phyloP scores from a whole-genome alignment of 2,329 filamentous ascomycete genomes.

The Claviceps sp. region DNA sequence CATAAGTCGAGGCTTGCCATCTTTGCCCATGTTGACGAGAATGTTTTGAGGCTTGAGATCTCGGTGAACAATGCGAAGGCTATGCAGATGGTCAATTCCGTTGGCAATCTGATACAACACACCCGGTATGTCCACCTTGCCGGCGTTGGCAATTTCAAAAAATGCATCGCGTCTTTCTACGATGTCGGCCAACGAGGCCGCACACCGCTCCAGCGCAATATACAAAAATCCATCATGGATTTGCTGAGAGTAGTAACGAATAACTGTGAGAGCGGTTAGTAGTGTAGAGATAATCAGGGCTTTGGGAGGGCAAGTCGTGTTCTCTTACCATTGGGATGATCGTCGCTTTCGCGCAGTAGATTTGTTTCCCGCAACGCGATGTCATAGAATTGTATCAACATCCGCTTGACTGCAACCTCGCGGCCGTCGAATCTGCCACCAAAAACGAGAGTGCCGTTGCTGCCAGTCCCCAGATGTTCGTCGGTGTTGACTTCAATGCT shows the following conservation, averaged over 20 bases:
- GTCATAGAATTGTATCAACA: constrained; percentile 92
- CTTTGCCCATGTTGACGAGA: constrained; percentile 61
- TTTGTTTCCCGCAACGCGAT: constrained; percentile 90
- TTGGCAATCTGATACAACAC: constrained; percentile 82
- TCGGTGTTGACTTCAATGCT: constrained; percentile 52
- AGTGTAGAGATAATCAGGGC: not conserved
- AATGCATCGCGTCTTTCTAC: constrained; percentile 62
- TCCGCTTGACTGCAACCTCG: constrained; percentile 88
- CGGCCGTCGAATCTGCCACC: constrained; percentile 88
- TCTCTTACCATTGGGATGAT: constrained; percentile 67
- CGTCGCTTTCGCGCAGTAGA: constrained; percentile 80
- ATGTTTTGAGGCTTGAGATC: constrained; percentile 98
- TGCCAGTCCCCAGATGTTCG: constrained; percentile 60
- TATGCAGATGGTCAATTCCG: constrained; percentile 79
- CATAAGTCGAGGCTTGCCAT: constrained; percentile 64
- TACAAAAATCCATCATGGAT: constrained; percentile 84
- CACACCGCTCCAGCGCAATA: constrained; percentile 88
- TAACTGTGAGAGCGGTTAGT: constrained; percentile 42
- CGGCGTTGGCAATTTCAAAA: constrained; percentile 55
- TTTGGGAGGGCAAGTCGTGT: not conserved
- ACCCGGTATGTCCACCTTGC: constrained; percentile 62
- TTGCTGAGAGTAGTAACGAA: constrained; percentile 90
- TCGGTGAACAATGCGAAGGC: constrained; percentile 85
- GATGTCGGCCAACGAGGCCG: constrained; percentile 84
- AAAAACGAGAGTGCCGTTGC: constrained; percentile 94